These are phyloP conservation scores for Cytospora paraplurivora DNA, from an alignment of 2,329 filamentous ascomycete genomes.

Conservation along the genomic window DNA sequence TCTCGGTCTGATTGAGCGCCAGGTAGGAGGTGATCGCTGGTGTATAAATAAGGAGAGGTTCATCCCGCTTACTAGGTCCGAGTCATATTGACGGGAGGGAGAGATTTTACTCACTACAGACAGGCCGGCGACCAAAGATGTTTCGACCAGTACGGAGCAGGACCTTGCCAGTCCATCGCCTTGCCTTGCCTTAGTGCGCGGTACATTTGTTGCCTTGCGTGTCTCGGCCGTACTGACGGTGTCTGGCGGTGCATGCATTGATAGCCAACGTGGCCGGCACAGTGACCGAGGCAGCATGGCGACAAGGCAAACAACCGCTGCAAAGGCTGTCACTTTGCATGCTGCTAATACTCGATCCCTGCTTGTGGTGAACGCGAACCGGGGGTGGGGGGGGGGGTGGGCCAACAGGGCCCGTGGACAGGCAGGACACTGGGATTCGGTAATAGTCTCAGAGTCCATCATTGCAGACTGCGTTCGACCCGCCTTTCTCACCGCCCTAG, in stretches of 20 bases:
- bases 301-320: conserved; percentile 14
- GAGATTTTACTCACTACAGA: conserved; percentile 3
- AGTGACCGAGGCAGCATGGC: conserved; percentile 2
- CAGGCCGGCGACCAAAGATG: conserved; percentile 14
- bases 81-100: conserved; percentile 26
- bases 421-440: conserved; percentile 3
- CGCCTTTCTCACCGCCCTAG: conserved; percentile 11
- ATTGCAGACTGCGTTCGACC: conserved; percentile 12
- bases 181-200: conserved; percentile 4
- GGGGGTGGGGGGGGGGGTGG: neutral
- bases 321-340: conserved; percentile 1
- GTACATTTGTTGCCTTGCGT: conserved; percentile 9
- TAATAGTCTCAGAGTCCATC: conserved; percentile 6
- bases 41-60: conserved; percentile 21
- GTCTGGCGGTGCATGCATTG: neutral
- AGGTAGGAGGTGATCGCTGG: conserved; percentile 23
- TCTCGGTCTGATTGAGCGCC: conserved; percentile 30
- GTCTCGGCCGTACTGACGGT: conserved; percentile 27
- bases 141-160: conserved; percentile 11
- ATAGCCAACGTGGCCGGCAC: conserved; percentile 12
- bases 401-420: conserved; percentile 6
- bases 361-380: conserved; percentile 10
- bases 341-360: conserved; percentile 1
- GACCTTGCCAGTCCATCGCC: neutral
- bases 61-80: conserved; percentile 17